phyloP scores from a whole-genome alignment of 306 rosid genomes.

The Crotalaria pallida region DNA sequence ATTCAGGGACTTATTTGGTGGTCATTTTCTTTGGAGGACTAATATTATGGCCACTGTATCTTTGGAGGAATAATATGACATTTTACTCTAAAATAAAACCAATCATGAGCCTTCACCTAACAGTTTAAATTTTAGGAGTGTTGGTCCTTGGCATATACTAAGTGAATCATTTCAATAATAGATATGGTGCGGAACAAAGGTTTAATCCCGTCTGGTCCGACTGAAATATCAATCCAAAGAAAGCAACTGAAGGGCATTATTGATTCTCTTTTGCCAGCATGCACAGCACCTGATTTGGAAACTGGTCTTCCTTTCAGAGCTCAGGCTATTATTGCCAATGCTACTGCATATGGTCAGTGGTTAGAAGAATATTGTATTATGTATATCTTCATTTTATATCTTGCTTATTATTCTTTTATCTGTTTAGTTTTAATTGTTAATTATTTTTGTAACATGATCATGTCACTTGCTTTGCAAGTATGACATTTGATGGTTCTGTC shows the following conservation, averaged over 20 bases:
- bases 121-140: neutral
- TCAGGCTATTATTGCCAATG: conserved; percentile 87
- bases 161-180: conserved; percentile 24
- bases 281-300: conserved; percentile 80
- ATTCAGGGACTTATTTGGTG: too few relatives aligned
- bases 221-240: conserved; percentile 73
- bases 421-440: neutral
- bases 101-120: neutral
- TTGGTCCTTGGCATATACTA: neutral
- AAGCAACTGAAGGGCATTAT: conserved; percentile 73
- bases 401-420: neutral
- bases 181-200: conserved; percentile 89
- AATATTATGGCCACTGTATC: too few relatives aligned
- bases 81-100: neutral
- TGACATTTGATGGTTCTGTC: neutral
- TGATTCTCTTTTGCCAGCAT: conserved; percentile 89
- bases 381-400: conserved; percentile 20
- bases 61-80: too few relatives aligned
- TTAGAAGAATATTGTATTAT: conserved; percentile 5
- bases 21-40: too few relatives aligned
- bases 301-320: conserved; percentile 67
- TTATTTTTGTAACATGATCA: neutral
- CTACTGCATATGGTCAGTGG: conserved; percentile 77
- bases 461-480: neutral
- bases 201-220: conserved; percentile 76